A percentile compares a stretch with the other conserved stretches of the same genome.
Evolutionary conservation across 441 rosid species (phyloP).

Genomic region (Jatropha multifida): DNA sequence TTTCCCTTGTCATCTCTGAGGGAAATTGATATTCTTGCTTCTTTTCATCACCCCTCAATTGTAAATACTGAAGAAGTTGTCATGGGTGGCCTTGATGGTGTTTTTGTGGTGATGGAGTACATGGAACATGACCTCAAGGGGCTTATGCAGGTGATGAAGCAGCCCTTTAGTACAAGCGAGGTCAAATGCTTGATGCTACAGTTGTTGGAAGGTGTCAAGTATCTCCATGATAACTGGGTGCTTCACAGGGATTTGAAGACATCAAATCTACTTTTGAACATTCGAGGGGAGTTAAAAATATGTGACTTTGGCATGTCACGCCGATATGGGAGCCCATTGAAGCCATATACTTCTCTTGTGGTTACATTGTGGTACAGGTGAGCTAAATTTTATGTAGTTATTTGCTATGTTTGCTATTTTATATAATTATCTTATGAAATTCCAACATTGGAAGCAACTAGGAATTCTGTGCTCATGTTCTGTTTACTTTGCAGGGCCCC

Average conservation of each 20-base stretch:
- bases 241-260: constrained; percentile 90
- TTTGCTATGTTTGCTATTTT: neutral
- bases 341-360: constrained; percentile 75
- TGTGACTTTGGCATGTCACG: constrained; percentile 91
- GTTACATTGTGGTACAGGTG: constrained; percentile 87
- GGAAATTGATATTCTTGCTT: constrained; percentile 78
- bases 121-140: constrained; percentile 86
- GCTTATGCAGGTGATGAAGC: constrained; percentile 66
- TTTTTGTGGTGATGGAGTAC: constrained; percentile 94
- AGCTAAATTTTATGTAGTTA: constrained; percentile 21
- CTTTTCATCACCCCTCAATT: constrained; percentile 66
- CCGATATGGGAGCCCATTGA: constrained; percentile 74
- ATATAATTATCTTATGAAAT: neutral
- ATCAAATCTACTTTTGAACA: constrained; percentile 78
- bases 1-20: constrained; percentile 76
- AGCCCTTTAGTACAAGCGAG: constrained; percentile 77
- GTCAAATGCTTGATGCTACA: constrained; percentile 85
- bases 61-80: constrained; percentile 83
- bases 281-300: constrained; percentile 69
- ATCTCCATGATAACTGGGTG: constrained; percentile 92
- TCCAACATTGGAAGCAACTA: neutral
- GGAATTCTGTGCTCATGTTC: neutral
- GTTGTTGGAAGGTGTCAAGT: constrained; percentile 71
- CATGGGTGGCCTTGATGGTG: constrained; percentile 51
- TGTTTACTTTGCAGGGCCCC: constrained; percentile 63